Base-by-base conservation (phyloP, 768 basidiomycete species). In the Podaxis pistillaris region DNA sequence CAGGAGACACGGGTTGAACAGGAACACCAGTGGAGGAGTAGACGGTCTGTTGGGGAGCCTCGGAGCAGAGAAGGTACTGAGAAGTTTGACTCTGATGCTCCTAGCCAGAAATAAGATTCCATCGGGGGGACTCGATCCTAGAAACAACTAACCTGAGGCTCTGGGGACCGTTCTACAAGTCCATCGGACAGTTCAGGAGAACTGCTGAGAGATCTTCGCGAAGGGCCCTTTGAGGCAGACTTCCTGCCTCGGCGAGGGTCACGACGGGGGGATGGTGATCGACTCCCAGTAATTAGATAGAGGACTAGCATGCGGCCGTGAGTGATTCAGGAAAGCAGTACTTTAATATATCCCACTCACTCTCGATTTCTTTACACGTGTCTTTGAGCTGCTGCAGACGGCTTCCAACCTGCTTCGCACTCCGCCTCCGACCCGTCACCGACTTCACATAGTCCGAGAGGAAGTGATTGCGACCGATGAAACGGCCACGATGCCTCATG, bases 401-500 rank as follows among this genome's bases (percentile, higher is more conserved):
- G 70, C 87, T 89, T 64, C 90, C 89, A 38, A 91, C 89, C 74
- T 91, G 90, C 71, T 91, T 91, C 11, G 90, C 83, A 8, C 87
- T 87, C 66, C 90, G 81, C 65, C 78, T 76, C 71, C 87, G 85
- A 9, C 88, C 86, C 1, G 90, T 91, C 49, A 76, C 77, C 37
- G 77, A 77, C 69, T 79, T 84, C 68, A 92, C 90, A 70, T 87
- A 86, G 63, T 91, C 86, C 60, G 90, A 89, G 63, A 91, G 87
- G 75, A 90, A 91, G 47, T 86, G 82, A 73, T 91, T 92, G 60
- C 90, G 82, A 81, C 87, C 85, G 46, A 90, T 90, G 70, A 87
- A 90, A 58, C 90, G 83, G 12, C 86, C 87, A 13, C 89, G 80
- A 33, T 83, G 79, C 62, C 84, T 79, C 56, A 85, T 85, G 67